These are phyloP conservation scores for Diaporthe sp. DNA, from an alignment of 2,329 filamentous ascomycete species.

Conservation along the genomic window DNA sequence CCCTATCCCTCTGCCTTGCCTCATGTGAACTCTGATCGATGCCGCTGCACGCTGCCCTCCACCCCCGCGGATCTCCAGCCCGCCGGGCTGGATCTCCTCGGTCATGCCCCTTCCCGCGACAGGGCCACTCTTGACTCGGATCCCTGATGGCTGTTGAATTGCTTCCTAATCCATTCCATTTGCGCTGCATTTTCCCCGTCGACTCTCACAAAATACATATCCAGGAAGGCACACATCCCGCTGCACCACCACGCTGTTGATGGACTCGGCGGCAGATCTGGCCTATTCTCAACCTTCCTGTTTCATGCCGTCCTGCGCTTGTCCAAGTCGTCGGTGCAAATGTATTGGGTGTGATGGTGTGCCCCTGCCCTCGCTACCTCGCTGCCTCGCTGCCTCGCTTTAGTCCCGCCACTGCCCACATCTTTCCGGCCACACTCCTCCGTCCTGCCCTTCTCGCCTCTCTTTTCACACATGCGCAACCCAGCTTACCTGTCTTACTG, in stretches of 20 bases:
- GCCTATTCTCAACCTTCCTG: slow-evolving; percentile 12
- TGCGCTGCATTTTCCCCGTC: neutral
- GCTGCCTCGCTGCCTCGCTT: slow-evolving; percentile 29
- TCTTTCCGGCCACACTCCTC: slow-evolving; percentile 34
- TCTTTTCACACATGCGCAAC: slow-evolving; percentile 27
- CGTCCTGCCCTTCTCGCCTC: slow-evolving; percentile 21
- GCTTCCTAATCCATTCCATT: neutral
- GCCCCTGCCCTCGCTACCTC: slow-evolving; percentile 30
- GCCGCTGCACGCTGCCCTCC: slow-evolving; percentile 19
- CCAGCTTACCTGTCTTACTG: slow-evolving; percentile 11
- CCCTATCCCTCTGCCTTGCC: slow-evolving; percentile 18
- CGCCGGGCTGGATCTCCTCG: slow-evolving; percentile 29
- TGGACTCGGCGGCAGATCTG: neutral
- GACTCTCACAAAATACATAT: neutral
- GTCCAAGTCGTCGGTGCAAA: slow-evolving; percentile 27
- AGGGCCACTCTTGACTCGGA: slow-evolving; percentile 35
- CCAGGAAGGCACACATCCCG: neutral
- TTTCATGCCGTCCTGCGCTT: slow-evolving; percentile 18
- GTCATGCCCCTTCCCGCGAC: slow-evolving; percentile 38
- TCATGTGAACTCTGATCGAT: slow-evolving; percentile 19
- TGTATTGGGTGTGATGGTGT: slow-evolving; percentile 25
- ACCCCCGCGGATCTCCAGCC: slow-evolving; percentile 34
- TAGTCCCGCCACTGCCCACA: slow-evolving; percentile 37
- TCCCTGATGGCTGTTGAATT: slow-evolving; percentile 10
- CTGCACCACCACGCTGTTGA: slow-evolving; percentile 2